phyloP scores from a whole-genome alignment of 2,329 filamentous ascomycete species.

The Taxawa tesnikishii region DNA sequence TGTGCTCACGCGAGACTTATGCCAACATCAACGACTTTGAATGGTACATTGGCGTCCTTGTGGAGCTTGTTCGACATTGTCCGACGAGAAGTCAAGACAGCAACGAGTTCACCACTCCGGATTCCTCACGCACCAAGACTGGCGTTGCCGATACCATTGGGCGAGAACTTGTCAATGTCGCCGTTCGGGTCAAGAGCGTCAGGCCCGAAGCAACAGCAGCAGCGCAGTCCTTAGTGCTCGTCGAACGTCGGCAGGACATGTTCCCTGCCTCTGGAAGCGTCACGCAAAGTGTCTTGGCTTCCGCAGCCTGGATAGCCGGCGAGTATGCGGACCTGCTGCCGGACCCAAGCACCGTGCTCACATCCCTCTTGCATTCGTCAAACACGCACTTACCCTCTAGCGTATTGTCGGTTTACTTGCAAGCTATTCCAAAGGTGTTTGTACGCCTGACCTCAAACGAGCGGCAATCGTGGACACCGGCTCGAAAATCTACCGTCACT shows the following conservation, averaged over 20 bases:
- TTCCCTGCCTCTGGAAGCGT: slow-evolving; percentile 39
- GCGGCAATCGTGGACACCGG: slow-evolving; percentile 54
- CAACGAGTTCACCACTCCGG: slow-evolving; percentile 8
- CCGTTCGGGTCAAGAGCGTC: slow-evolving; percentile 80
- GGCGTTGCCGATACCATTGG: slow-evolving; percentile 62
- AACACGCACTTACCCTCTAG: slow-evolving; percentile 47
- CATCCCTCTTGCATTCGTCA: slow-evolving; percentile 58
- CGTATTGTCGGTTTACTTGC: slow-evolving; percentile 66
- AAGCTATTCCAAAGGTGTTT: slow-evolving; percentile 79
- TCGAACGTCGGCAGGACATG: slow-evolving; percentile 46
- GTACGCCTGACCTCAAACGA: slow-evolving; percentile 56
- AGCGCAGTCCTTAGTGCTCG: slow-evolving; percentile 61
- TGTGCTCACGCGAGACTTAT: slow-evolving; percentile 87
- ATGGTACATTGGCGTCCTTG: slow-evolving; percentile 89
- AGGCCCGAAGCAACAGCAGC: slow-evolving; percentile 69
- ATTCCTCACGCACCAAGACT: slow-evolving; percentile 9
- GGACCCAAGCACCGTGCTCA: slow-evolving; percentile 59
- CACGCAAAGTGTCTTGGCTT: slow-evolving; percentile 54
- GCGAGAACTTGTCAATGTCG: slow-evolving; percentile 75
- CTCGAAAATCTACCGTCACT: slow-evolving; percentile 61
- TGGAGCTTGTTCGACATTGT: slow-evolving; percentile 65
- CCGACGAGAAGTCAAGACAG: slow-evolving; percentile 28
- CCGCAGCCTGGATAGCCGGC: slow-evolving; percentile 74
- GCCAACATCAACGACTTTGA: slow-evolving; percentile 80
- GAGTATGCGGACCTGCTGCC: slow-evolving; percentile 70